Percentiles rank a stretch among this genome's conserved stretches.
phyloP scores from a whole-genome alignment of 2,329 filamentous ascomycete genomes.

The Stemphylium vesicarium region DNA sequence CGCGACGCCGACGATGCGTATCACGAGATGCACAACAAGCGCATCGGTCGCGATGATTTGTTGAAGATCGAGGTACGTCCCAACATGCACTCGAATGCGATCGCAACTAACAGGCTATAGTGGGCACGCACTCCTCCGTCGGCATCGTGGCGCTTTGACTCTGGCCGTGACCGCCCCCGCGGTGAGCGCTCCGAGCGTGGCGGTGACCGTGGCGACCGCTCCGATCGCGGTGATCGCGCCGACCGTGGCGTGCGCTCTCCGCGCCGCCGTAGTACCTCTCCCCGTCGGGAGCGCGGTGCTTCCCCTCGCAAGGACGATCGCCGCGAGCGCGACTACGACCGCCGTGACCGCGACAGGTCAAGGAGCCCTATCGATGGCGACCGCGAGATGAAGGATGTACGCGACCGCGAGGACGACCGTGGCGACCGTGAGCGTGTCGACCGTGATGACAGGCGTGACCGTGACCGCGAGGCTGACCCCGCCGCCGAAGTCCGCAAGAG shows the following conservation, averaged over 20 bases:
- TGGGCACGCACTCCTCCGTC: conserved; percentile 98
- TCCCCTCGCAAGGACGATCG: conserved; percentile 79
- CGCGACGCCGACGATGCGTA: conserved; percentile 99
- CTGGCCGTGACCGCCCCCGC: conserved; percentile 60
- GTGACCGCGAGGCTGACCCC: conserved; percentile 68
- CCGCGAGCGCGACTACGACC: conserved; percentile 70
- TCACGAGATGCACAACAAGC: conserved; percentile 99
- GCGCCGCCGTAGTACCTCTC: conserved; percentile 56
- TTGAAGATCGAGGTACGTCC: conserved; percentile 90
- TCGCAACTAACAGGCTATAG: conserved; percentile 57
- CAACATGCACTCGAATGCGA: background rate
- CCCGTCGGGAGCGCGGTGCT: conserved; percentile 63
- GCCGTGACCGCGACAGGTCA: conserved; percentile 77
- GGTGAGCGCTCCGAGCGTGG: conserved; percentile 67
- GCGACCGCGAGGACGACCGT: conserved; percentile 68
- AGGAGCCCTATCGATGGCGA: conserved; percentile 63
- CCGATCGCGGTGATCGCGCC: conserved; percentile 66
- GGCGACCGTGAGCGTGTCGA: conserved; percentile 57
- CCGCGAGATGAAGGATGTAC: conserved; percentile 55
- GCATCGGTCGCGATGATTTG: conserved; percentile 91
- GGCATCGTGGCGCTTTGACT: conserved; percentile 97
- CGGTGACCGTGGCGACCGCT: conserved; percentile 63
- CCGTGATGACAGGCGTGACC: conserved; percentile 58
- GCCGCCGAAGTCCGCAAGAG: conserved; percentile 93
- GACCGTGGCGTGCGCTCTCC: conserved; percentile 75